Evolutionary conservation across 495 filamentous ascomycete species (phyloP), one percentile per base, ranked within the genome.

Genomic region (Astrocystis sublimbata): DNA sequence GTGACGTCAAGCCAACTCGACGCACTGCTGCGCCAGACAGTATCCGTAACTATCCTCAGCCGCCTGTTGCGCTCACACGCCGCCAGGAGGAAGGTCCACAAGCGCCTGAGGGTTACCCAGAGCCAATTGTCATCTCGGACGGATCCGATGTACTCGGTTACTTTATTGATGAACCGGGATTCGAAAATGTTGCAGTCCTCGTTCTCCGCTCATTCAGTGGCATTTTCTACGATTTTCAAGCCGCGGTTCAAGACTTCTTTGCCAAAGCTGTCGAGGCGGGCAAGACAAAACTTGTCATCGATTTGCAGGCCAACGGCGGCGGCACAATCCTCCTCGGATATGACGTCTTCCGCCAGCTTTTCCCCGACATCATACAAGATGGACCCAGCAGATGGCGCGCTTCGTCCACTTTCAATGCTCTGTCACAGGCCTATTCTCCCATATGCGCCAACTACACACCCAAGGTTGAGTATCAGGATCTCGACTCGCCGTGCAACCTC

Each of bases 221-320:
- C 19, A n/a, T 23, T 15, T 33, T 65, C 21, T 9, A 59, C 1
- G 13, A 33, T 3, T 81, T 78, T 67, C 73, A 75, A 55, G 52
- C 62, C 21, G 71, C 68, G 3, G 71, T 67, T 19, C 61, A 65
- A 9, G 65, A 70, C 4, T 77, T 78, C 63, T 61, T 81, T 49
- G 49, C 68, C 15, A 61, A 64, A 36, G 70, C 71, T 15, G 52
- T 62, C 41, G 68, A 68, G n/a, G 69, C 71, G 21, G 76, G 74
- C 4, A 79, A 77, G 55, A 77, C 67, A 38, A 82, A 80, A 42
- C 61, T 83, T 10, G 57, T 83, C 45, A 75, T 84, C 51, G 81
- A 85, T 58, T 33, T 85, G 1, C 68, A 76, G n/a, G 69, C 68
- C 15, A 85, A 85, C 64, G 66, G 63, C 0, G 81, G 81, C 13